Percentiles rank a stretch among this genome's conserved stretches.
Evolutionary conservation across 768 basidiomycete genomes (phyloP).

Genomic region (Boletus tomentosulus): DNA sequence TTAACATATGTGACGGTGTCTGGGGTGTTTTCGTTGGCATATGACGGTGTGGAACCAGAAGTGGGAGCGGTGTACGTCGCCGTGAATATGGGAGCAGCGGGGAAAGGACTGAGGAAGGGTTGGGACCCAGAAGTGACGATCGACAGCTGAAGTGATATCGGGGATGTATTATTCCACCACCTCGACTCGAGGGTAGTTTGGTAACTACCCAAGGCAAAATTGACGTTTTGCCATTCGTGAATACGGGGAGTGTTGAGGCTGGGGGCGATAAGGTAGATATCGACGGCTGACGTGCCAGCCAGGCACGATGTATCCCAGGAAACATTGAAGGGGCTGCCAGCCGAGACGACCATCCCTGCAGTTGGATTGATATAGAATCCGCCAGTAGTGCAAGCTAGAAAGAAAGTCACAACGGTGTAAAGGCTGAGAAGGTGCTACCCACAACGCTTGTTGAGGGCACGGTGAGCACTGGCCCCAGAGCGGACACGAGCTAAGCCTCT

Average conservation of each 20-base stretch:
- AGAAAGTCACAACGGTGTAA: background rate
- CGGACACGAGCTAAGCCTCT: conserved; percentile 28
- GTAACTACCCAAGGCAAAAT: conserved; percentile 46
- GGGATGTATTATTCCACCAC: conserved; percentile 66
- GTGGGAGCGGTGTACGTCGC: conserved; percentile 52
- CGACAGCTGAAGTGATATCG: conserved; percentile 50
- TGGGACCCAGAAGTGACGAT: conserved; percentile 51
- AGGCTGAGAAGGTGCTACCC: background rate
- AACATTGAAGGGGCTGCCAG: conserved; percentile 48
- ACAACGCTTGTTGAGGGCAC: conserved; percentile 25
- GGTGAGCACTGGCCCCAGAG: conserved; percentile 16
- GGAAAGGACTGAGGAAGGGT: conserved; percentile 48
- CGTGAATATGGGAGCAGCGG: conserved; percentile 67
- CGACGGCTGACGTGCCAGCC: conserved; percentile 40
- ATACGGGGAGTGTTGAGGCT: conserved; percentile 38
- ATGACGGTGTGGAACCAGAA: conserved; percentile 35
- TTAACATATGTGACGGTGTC: conserved; percentile 39
- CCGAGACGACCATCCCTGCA: conserved; percentile 43
- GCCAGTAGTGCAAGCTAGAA: conserved; percentile 49
- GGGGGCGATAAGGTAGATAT: conserved; percentile 67
- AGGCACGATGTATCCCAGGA: conserved; percentile 65
- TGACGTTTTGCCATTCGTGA: conserved; percentile 55
- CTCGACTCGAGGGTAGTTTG: conserved; percentile 48
- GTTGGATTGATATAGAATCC: conserved; percentile 60
- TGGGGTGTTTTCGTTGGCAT: conserved; percentile 38